Evolutionary conservation across 257 asterid genomes (phyloP).

Genomic region (Schizonepeta tenuifolia): DNA sequence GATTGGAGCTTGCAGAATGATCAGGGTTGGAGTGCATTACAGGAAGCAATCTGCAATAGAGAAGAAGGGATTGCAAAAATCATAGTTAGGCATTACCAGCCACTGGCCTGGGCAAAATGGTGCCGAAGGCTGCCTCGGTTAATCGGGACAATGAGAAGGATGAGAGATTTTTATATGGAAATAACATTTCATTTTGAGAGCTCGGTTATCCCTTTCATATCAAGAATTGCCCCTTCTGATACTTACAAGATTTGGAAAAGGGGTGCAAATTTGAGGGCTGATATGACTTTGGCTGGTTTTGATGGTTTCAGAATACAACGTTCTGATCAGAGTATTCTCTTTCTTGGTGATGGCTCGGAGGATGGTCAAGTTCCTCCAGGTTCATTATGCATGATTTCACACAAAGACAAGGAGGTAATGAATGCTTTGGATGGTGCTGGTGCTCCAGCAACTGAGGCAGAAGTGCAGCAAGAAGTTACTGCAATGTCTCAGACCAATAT

Average conservation of each 20-base stretch:
- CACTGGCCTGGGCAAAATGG: conserved; percentile 99
- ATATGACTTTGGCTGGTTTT: conserved; percentile 96
- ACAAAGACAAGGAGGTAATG: conserved; percentile 91
- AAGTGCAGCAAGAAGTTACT: conserved; percentile 83
- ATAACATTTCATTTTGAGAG: conserved; percentile 96
- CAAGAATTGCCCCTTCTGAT: conserved; percentile 97
- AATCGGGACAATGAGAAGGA: conserved; percentile 83
- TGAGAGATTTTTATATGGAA: conserved; percentile 99
- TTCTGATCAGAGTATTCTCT: conserved; percentile 88
- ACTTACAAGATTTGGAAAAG: conserved; percentile 96
- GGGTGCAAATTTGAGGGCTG: conserved; percentile 94
- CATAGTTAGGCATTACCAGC: conserved; percentile 90
- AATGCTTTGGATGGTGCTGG: conserved; percentile 98
- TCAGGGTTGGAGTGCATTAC: conserved; percentile 97
- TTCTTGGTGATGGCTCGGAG: conserved; percentile 97
- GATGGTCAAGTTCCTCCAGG: conserved; percentile 86
- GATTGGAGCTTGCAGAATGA: conserved; percentile 99
- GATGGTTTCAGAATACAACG: conserved; percentile 95
- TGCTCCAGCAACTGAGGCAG: conserved; percentile 84
- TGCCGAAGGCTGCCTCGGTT: conserved; percentile 94
- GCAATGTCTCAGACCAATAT: conserved; percentile 93
- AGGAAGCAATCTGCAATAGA: conserved; percentile 90
- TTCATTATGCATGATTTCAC: conserved; percentile 82
- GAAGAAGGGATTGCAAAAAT: conserved; percentile 88
- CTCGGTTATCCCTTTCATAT: conserved; percentile 94